These are phyloP conservation scores for Auriscalpium vulgare DNA, from an alignment of 768 basidiomycete species.

Conservation along the genomic window DNA sequence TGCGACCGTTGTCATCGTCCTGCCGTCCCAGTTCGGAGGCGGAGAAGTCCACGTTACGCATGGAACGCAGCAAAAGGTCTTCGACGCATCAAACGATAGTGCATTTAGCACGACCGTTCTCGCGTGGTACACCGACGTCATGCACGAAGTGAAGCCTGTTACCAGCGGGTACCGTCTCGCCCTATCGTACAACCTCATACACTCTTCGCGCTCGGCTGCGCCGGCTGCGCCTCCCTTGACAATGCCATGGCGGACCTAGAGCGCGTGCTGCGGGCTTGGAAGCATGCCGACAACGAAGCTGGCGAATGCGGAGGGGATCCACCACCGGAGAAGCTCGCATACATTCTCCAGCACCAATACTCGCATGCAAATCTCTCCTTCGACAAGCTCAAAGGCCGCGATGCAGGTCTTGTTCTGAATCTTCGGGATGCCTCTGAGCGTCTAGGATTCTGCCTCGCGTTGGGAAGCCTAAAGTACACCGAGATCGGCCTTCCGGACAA, in stretches of 20 bases:
- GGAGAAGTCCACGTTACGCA: slow-evolving; percentile 39
- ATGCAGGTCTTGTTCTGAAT: slow-evolving; percentile 27
- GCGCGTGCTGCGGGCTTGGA: background rate
- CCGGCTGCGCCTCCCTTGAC: slow-evolving; percentile 13
- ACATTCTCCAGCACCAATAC: slow-evolving; percentile 31
- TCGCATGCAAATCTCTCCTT: slow-evolving; percentile 19
- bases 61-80: slow-evolving; percentile 22
- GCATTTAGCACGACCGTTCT: slow-evolving; percentile 28
- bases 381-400: slow-evolving; percentile 31
- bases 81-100: slow-evolving; percentile 30
- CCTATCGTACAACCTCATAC: slow-evolving; percentile 44
- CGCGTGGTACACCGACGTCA: slow-evolving; percentile 48
- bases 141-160: slow-evolving; percentile 41
- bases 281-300: slow-evolving; percentile 17
- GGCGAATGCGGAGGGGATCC: slow-evolving; percentile 11
- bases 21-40: slow-evolving; percentile 39
- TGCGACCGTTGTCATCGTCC: slow-evolving; percentile 39
- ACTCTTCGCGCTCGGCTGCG: slow-evolving; percentile 19
- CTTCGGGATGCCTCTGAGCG: slow-evolving; percentile 27
- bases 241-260: background rate
- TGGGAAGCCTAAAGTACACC: slow-evolving; percentile 28
- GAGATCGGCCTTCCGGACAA: background rate
- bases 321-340: slow-evolving; percentile 18
- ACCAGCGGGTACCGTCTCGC: slow-evolving; percentile 43
- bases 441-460: slow-evolving; percentile 27